phyloP scores from a whole-genome alignment of 208 protist species.

The Wallacemonas rigidus region DNA sequence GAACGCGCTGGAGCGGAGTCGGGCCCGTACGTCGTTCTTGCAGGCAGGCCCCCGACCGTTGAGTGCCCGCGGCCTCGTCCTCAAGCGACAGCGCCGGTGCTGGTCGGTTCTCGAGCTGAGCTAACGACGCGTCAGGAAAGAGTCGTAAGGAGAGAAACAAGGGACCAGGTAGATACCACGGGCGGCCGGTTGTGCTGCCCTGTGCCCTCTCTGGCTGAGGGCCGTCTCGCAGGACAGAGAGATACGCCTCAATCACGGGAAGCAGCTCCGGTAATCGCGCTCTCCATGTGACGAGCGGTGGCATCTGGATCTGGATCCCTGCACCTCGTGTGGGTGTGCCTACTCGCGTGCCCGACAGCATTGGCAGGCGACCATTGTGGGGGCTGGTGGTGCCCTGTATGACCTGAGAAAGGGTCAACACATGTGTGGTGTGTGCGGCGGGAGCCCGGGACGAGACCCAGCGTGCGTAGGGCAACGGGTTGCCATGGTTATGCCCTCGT shows the following conservation, averaged over 20 bases:
- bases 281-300: slow-evolving; percentile 47
- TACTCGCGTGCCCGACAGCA: not conserved
- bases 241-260: not conserved
- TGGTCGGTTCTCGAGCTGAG: slow-evolving; percentile 14
- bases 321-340: not conserved
- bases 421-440: too few species aligned
- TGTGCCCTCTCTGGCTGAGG: too few species aligned
- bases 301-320: slow-evolving; percentile 46
- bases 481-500: too few species aligned
- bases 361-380: not conserved
- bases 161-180: slow-evolving; percentile 11
- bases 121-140: slow-evolving; percentile 51
- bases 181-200: not conserved
- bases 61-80: not conserved
- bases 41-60: not conserved
- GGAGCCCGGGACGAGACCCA: too few species aligned
- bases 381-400: not conserved
- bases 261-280: not conserved
- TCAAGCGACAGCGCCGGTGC: not conserved
- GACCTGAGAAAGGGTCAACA: not conserved
- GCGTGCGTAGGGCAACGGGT: too few species aligned
- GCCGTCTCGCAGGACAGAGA: not conserved
- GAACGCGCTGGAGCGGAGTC: slow-evolving; percentile 29
- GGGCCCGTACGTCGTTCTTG: slow-evolving; percentile 22
- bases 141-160: slow-evolving; percentile 44